Evolutionary conservation across 805 yeast species (phyloP), one percentile per base, ranked within the genome.

Genomic region (Kodamaea hsintzibuensis): DNA sequence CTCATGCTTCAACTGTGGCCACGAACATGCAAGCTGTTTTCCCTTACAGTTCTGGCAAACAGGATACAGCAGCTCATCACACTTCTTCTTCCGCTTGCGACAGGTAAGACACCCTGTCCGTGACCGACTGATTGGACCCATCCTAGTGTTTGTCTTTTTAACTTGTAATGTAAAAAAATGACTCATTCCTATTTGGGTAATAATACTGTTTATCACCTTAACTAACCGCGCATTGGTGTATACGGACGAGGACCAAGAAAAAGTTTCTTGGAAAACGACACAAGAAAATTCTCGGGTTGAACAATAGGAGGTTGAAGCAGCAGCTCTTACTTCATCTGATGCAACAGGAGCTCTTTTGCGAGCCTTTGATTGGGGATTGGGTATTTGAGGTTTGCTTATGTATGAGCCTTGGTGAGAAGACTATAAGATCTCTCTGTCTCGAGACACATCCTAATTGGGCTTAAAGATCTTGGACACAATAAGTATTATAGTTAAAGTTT

Each of bases 81-180:
- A 69, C 56, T 58, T 58, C 52, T 56, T 58, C 47, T 91, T 73
- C 57, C 91, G 71, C 63, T 83, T 80, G 35, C 91, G 76, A 65
- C 92, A 87, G 1, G 92, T 87, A 53, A 85, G 68, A 46, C 74
- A 70, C 6, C 74, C 74, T 6, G 70, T 66, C 38, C 72, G 57
- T 7, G 69, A 63, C 47, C 73, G 49, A 10, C 52, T 58, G 9
- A 65, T 58, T 53, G 52, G 61, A 14, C 37, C 48, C 54, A 45
- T 55, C 43, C 44, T 52, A 42, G 44, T 40, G 25, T 19, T 40
- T 18, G 40, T 17, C 37, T n/a, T 40, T 40, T 40, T 13, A 40
- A 40, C n/a, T 30, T 42, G 25, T 22, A 22, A 22, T 47, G 40
- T 57, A 50, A 47, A 52, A 63, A 58, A 50, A 55, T 57, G 62